A percentile compares a stretch with the other conserved stretches of the same genome.
These are phyloP conservation scores for Backusella mclennaniae DNA, from an alignment of 192 early-diverging fungal species.

Conservation along the genomic window DNA sequence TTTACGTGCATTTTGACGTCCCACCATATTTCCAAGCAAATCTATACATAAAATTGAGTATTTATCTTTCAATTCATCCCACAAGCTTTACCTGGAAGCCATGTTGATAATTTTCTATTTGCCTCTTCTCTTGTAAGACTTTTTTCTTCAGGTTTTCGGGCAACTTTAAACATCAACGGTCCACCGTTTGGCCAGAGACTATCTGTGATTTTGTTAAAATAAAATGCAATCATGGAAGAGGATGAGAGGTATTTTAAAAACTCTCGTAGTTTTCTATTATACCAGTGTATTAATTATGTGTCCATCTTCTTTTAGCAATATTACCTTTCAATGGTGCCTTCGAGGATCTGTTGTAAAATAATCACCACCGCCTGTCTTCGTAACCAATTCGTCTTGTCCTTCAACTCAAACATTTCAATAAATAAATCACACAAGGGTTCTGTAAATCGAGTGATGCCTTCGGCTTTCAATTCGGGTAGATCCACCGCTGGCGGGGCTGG, in stretches of 20 bases:
- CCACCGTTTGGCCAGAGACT: conserved; percentile 57
- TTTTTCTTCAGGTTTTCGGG: conserved; percentile 48
- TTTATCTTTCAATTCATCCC: neutral
- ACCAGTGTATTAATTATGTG: too few relatives aligned
- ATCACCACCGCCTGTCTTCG: conserved; percentile 83
- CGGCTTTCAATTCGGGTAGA: conserved; percentile 18
- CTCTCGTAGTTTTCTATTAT: conserved; percentile 42
- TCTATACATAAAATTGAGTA: conserved; percentile 25
- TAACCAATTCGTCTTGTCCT: conserved; percentile 84
- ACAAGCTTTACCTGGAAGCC: conserved; percentile 46
- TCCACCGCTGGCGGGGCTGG: neutral
- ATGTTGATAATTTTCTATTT: conserved; percentile 52
- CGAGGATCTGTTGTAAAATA: conserved; percentile 83
- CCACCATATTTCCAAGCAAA: conserved; percentile 76
- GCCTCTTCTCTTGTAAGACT: conserved; percentile 46
- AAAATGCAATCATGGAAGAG: conserved; percentile 44
- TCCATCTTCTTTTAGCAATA: too few relatives aligned
- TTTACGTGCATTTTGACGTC: conserved; percentile 72
- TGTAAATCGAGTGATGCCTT: conserved; percentile 51
- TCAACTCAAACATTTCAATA: conserved; percentile 92
- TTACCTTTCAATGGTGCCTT: conserved; percentile 82
- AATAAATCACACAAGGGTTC: conserved; percentile 83
- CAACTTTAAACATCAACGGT: conserved; percentile 17
- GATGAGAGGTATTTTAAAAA: conserved; percentile 35
- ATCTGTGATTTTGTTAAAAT: conserved; percentile 40